Evolutionary conservation across 1,284 basidiomycete species (phyloP).

Genomic region (Irpex sp.): DNA sequence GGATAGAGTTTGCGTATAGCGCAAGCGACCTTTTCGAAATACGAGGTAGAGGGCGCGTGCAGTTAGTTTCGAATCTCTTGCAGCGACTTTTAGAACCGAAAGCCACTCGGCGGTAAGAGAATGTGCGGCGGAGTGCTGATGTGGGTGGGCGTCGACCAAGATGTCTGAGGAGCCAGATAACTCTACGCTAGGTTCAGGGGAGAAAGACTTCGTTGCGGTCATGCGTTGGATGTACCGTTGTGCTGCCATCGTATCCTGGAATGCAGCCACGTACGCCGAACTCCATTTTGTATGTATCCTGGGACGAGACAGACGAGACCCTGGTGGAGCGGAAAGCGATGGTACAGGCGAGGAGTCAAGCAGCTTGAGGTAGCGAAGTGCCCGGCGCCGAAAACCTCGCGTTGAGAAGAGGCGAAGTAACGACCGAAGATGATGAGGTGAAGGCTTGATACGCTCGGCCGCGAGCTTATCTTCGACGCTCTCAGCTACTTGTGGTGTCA

Average conservation of each 20-base stretch:
- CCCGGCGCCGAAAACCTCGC: conserved; percentile 37
- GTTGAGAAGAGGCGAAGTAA: conserved; percentile 48
- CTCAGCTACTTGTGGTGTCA: conserved; percentile 45
- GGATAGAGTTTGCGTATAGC: conserved; percentile 30
- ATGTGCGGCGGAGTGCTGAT: background rate
- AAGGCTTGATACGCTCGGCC: conserved; percentile 36
- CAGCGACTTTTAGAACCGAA: conserved; percentile 30
- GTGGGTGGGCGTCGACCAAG: background rate
- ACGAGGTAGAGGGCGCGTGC: conserved; percentile 32
- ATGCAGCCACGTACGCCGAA: conserved; percentile 10
- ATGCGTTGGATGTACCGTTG: conserved; percentile 6
- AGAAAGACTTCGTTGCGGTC: background rate
- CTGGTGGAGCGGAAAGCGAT: background rate
- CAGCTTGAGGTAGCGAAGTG: conserved; percentile 34
- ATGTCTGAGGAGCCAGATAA: background rate
- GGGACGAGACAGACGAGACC: background rate
- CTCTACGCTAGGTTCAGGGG: background rate
- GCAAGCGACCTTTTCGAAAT: conserved; percentile 9
- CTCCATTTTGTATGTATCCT: background rate
- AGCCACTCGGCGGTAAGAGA: conserved; percentile 26
- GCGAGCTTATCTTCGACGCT: conserved; percentile 42
- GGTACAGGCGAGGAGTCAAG: conserved; percentile 25
- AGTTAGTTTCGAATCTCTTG: conserved; percentile 26
- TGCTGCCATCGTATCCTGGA: conserved; percentile 1
- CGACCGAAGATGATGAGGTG: conserved; percentile 39